Percentiles rank a stretch among this genome's conserved stretches.
Conservation (phyloP, 495 filamentous ascomycete genomes). For the Penicillium coffeae region DNA sequence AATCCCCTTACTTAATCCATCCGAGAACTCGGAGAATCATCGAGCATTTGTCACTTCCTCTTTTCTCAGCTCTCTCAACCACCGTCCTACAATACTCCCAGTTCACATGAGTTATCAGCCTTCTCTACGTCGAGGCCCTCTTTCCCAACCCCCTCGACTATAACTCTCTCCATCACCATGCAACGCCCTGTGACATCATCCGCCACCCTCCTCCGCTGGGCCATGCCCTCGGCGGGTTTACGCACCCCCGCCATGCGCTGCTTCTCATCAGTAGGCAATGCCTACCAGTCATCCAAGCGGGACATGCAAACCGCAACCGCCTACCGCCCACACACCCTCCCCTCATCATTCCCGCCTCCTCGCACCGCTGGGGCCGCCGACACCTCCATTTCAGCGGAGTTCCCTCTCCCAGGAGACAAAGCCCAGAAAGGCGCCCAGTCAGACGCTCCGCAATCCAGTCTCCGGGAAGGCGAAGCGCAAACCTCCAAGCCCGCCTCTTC, state of each 20-base stretch:
- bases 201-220: conserved; percentile 49
- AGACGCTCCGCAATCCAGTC: conserved; percentile 21
- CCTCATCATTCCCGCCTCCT: conserved; percentile 60
- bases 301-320: conserved; percentile 70
- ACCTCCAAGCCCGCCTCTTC: conserved; percentile 42
- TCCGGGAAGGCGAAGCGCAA: conserved; percentile 65
- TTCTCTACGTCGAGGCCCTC: conserved; percentile 3
- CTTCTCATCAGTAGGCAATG: conserved; percentile 60
- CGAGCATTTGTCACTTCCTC: conserved; percentile 8
- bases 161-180: conserved; percentile 37
- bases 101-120: conserved; percentile 15
- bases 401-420: conserved; percentile 21
- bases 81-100: conserved; percentile 6
- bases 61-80: neutral
- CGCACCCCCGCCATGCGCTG: conserved; percentile 54
- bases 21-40: conserved; percentile 15
- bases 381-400: conserved; percentile 61
- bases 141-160: conserved; percentile 22
- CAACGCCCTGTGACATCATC: conserved; percentile 51
- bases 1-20: conserved; percentile 21
- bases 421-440: conserved; percentile 20
- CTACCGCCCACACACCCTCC: conserved; percentile 71
- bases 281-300: conserved; percentile 55
- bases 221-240: conserved; percentile 38
- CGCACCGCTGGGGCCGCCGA: conserved; percentile 61